Evolutionary conservation across 768 basidiomycete genomes (phyloP).

Genomic region (Boletellus ananas): DNA sequence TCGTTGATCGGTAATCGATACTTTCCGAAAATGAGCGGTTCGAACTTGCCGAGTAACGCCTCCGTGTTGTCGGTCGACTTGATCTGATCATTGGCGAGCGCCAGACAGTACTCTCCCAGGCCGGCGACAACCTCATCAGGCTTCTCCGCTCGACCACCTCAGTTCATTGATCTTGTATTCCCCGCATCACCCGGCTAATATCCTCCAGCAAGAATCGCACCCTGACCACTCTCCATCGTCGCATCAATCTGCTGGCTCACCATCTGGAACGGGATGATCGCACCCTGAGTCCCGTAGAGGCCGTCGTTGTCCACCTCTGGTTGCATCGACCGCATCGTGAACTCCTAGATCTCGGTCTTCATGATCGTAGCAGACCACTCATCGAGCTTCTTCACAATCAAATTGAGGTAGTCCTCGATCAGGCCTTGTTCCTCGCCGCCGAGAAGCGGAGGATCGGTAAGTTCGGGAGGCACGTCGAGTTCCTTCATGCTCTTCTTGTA

Average conservation of each 20-base stretch:
- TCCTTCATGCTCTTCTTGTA: slow-evolving; percentile 96
- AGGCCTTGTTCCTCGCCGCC: slow-evolving; percentile 91
- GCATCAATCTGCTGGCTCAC: slow-evolving; percentile 95
- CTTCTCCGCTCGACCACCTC: slow-evolving; percentile 80
- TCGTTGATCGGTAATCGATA: slow-evolving; percentile 81
- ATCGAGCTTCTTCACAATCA: slow-evolving; percentile 93
- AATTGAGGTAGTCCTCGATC: slow-evolving; percentile 91
- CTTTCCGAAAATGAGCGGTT: slow-evolving; percentile 90
- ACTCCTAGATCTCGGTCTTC: slow-evolving; percentile 84
- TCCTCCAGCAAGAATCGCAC: slow-evolving; percentile 90
- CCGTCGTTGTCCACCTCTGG: slow-evolving; percentile 90
- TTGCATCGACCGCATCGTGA: slow-evolving; percentile 75
- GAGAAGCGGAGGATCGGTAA: slow-evolving; percentile 85
- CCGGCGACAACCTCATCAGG: slow-evolving; percentile 86
- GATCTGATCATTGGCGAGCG: slow-evolving; percentile 96
- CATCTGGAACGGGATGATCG: slow-evolving; percentile 96
- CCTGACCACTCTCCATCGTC: slow-evolving; percentile 94
- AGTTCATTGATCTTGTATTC: slow-evolving; percentile 85
- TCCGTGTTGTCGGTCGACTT: slow-evolving; percentile 94
- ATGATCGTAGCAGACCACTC: slow-evolving; percentile 96
- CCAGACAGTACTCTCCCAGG: slow-evolving; percentile 93
- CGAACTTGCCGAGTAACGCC: slow-evolving; percentile 76
- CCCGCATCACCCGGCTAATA: slow-evolving; percentile 82
- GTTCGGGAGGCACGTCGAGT: slow-evolving; percentile 74
- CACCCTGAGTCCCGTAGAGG: slow-evolving; percentile 85